Conservation (phyloP, 2,329 filamentous ascomycete genomes). For the Phialemoniopsis sp. region DNA sequence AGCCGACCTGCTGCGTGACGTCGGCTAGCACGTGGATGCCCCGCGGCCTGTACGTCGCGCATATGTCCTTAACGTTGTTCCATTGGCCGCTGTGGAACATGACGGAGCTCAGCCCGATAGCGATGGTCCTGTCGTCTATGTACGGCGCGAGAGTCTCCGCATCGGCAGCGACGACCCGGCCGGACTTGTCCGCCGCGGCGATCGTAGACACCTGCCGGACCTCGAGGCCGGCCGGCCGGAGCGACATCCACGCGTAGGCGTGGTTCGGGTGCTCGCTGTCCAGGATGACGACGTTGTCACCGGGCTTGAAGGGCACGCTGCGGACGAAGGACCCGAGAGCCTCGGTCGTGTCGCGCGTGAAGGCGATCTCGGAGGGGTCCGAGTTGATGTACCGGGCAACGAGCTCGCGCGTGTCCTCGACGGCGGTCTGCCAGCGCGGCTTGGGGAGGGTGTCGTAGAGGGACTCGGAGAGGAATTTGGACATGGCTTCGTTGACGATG, state of each 20-base stretch:
- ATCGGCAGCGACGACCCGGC: slow-evolving; percentile 7
- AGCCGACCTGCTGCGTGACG: slow-evolving; percentile 25
- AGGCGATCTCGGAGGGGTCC: slow-evolving; percentile 15
- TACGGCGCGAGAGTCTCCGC: slow-evolving; percentile 19
- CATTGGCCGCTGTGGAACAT: slow-evolving; percentile 25
- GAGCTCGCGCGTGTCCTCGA: slow-evolving; percentile 13
- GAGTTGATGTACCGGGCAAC: slow-evolving; percentile 22
- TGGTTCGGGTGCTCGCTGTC: slow-evolving; percentile 26
- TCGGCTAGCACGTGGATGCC: slow-evolving; percentile 25
- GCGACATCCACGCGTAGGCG: slow-evolving; percentile 20
- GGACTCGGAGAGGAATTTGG: slow-evolving; percentile 16
- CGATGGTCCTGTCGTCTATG: slow-evolving; percentile 21
- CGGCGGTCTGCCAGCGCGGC: slow-evolving; percentile 13
- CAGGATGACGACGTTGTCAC: slow-evolving; percentile 25
- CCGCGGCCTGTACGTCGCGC: slow-evolving; percentile 13
- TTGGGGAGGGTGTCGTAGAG: slow-evolving; percentile 17
- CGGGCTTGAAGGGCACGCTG: slow-evolving; percentile 13
- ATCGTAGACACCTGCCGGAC: slow-evolving; percentile 18
- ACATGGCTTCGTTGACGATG: slow-evolving; percentile 22
- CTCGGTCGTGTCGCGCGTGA: slow-evolving; percentile 27
- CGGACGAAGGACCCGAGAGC: slow-evolving; percentile 20
- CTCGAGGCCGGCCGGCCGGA: slow-evolving; percentile 18
- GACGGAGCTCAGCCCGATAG: slow-evolving; percentile 23
- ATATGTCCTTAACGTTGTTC: slow-evolving; percentile 21
- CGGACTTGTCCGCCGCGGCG: slow-evolving; percentile 1